A percentile compares a stretch with the other conserved stretches of the same genome.
Conservation (phyloP, 192 early-diverging fungal genomes). For the Lobosporangium transversale region DNA sequence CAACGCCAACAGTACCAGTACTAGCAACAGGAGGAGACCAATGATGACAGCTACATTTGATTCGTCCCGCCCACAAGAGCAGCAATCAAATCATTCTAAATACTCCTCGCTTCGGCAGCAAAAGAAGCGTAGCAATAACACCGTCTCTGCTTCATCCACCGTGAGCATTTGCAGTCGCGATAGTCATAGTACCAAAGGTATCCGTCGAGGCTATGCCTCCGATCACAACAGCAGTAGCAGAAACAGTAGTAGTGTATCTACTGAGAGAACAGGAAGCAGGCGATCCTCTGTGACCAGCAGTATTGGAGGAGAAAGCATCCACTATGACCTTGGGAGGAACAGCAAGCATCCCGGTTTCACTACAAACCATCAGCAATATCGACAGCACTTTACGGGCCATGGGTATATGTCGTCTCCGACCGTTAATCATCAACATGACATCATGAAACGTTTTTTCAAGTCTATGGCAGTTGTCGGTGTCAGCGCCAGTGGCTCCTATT, state of each 20-base stretch:
- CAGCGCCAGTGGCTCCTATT: constrained; percentile 1
- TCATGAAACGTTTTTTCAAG: constrained; percentile 45
- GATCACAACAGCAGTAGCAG: background rate
- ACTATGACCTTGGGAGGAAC: constrained; percentile 11
- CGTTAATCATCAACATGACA: constrained; percentile 19
- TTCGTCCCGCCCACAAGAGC: background rate
- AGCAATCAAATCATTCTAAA: constrained; percentile 1
- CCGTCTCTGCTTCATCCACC: constrained; percentile 13
- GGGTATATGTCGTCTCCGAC: background rate
- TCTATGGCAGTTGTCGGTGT: no score
- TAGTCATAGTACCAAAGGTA: background rate
- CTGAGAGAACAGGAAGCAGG: background rate
- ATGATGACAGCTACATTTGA: background rate
- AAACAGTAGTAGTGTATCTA: background rate
- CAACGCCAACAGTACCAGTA: constrained; percentile 1
- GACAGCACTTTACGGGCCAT: constrained; percentile 47
- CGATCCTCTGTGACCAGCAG: constrained; percentile 24
- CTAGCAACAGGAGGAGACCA: no score
- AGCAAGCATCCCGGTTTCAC: constrained; percentile 6
- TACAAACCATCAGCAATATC: constrained; percentile 20
- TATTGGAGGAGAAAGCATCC: constrained; percentile 22
- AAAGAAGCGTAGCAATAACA: constrained; percentile 36
- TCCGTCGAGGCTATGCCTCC: no score
- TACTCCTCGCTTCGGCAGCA: constrained; percentile 1
- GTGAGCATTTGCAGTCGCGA: background rate